phyloP scores from a whole-genome alignment of 495 filamentous ascomycete species.

The Tuber calosporum region DNA sequence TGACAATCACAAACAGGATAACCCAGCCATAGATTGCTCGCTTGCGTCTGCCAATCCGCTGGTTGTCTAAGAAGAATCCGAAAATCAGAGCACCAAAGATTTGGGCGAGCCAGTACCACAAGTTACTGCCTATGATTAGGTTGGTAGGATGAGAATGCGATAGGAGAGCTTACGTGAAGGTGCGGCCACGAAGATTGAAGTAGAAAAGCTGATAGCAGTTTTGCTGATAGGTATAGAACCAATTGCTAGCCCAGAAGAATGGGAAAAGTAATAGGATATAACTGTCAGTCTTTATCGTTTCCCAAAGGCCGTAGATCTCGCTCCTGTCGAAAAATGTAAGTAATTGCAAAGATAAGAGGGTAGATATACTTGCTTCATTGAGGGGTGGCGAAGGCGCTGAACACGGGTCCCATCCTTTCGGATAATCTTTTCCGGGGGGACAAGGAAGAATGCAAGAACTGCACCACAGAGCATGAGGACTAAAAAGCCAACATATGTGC shows the following conservation, averaged over 20 bases:
- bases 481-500: conserved; percentile 86
- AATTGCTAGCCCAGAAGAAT: conserved; percentile 76
- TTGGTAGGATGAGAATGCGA: no score
- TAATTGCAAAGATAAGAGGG: conserved; percentile 22
- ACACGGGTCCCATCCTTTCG: conserved; percentile 67
- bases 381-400: conserved; percentile 35
- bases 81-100: conserved; percentile 72
- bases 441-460: conserved; percentile 61
- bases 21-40: conserved; percentile 66
- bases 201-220: conserved; percentile 55
- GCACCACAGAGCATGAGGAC: conserved; percentile 77
- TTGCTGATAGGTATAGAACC: conserved; percentile 70
- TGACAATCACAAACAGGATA: conserved; percentile 63
- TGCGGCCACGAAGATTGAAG: conserved; percentile 74
- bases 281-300: conserved; percentile 62
- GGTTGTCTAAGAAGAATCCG: conserved; percentile 66
- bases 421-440: conserved; percentile 66
- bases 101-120: conserved; percentile 81
- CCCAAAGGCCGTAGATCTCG: conserved; percentile 69
- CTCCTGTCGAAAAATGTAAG: conserved; percentile 42
- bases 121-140: conserved; percentile 51
- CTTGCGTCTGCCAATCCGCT: conserved; percentile 56
- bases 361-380: conserved; percentile 12
- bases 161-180: conserved; percentile 48
- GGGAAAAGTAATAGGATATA: conserved; percentile 83